These are phyloP conservation scores for Komagataella kurtzmanii DNA, from an alignment of 805 yeast species.

Conservation along the genomic window DNA sequence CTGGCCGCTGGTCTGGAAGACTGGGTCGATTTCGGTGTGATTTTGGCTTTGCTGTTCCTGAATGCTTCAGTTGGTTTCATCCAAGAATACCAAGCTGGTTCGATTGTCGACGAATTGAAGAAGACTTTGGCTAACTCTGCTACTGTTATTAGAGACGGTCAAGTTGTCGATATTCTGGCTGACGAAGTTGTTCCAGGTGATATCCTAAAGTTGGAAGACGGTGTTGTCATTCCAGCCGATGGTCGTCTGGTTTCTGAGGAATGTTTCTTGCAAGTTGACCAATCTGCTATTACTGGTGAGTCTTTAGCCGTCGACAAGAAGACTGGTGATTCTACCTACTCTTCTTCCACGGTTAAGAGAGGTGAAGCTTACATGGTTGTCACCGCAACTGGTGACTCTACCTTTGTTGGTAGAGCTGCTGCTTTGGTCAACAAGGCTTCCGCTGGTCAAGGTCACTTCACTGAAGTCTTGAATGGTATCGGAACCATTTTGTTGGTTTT, in stretches of 20 bases:
- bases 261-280: conserved; percentile 82
- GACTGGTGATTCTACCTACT: conserved; percentile 76
- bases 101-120: conserved; percentile 92
- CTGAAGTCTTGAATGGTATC: conserved; percentile 95
- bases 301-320: conserved; percentile 90
- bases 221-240: conserved; percentile 87
- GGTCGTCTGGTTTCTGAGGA: conserved; percentile 83
- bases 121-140: conserved; percentile 91
- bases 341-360: conserved; percentile 89
- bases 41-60: conserved; percentile 71
- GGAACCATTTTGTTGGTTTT: conserved; percentile 85
- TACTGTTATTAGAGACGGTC: conserved; percentile 72
- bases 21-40: conserved; percentile 99
- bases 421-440: conserved; percentile 91
- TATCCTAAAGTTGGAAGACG: conserved; percentile 83
- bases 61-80: conserved; percentile 93
- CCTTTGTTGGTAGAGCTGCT: conserved; percentile 96
- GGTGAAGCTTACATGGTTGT: conserved; percentile 93
- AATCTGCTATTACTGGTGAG: conserved; percentile 96
- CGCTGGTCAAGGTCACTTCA: conserved; percentile 90
- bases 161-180: conserved; percentile 61
- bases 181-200: conserved; percentile 93
- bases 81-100: conserved; percentile 97
- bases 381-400: conserved; percentile 90
- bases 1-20: conserved; percentile 94